Evolutionary conservation across 352 stramenopile species (phyloP).

Genomic region (Globisporangium parvum): DNA sequence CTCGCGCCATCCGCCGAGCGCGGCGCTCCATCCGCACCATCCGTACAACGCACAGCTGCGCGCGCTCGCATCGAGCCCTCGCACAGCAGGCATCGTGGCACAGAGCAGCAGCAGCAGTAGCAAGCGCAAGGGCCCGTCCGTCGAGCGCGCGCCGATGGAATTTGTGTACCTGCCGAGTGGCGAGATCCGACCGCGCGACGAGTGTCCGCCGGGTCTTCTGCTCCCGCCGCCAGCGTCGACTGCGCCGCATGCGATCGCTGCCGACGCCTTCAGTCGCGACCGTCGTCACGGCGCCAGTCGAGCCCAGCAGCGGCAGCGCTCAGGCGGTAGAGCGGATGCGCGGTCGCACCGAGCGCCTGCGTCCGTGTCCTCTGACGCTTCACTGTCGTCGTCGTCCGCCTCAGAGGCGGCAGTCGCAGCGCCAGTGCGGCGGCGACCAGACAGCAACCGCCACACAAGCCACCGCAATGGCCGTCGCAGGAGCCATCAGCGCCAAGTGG

Average conservation of each 20-base stretch:
- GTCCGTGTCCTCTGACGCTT: too few species aligned
- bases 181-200: conserved; percentile 51
- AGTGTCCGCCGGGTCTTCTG: conserved; percentile 40
- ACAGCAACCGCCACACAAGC: too few species aligned
- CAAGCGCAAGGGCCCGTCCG: neutral
- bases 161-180: conserved; percentile 55
- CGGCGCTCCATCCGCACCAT: conserved; percentile 28
- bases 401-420: too few species aligned
- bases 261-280: neutral
- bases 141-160: conserved; percentile 35
- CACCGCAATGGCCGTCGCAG: too few species aligned
- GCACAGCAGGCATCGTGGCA: conserved; percentile 1
- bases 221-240: conserved; percentile 20
- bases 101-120: neutral
- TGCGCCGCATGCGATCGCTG: neutral
- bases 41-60: conserved; percentile 35
- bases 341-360: too few species aligned
- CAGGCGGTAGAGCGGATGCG: too few species aligned
- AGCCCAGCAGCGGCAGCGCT: neutral
- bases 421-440: too few species aligned
- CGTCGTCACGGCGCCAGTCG: neutral
- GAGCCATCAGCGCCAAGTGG: too few species aligned
- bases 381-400: too few species aligned
- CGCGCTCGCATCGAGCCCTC: conserved; percentile 16
- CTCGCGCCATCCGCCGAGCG: conserved; percentile 16